Evolutionary conservation across 2,329 filamentous ascomycete species (phyloP), one percentile per base, ranked within the genome.

Genomic region (Apiospora rasikravindrae): DNA sequence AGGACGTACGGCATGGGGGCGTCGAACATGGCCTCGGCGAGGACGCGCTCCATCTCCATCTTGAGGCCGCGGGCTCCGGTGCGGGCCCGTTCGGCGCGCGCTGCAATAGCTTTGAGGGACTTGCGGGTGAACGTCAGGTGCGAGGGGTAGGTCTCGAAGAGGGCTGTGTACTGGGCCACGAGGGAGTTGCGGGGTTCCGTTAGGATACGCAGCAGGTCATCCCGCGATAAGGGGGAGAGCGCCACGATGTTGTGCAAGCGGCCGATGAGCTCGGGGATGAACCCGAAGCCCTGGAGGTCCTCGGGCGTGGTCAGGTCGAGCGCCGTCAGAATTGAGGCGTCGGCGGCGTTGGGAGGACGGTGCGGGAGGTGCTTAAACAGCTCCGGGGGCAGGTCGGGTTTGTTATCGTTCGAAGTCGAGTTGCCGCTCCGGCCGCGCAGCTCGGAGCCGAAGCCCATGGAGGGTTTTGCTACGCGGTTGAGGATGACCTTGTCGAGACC

Each of bases 201-300:
- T 51, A 99, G 87, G 74, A 99, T 96, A 70, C 95, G 91, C 70
- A 96, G 90, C 16, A 99, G 90, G 73, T 92, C 89, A 33, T 86
- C 80, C 19, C 87, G 84, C 1, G 89, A 89, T 0, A 99, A 87
- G 0, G 94, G 91, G 19, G 94, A 92, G 0, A 99, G 88, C 0
- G 96, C 94, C 73, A 94, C 95, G 68, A 95, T 93, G 72, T 98
- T 94, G 70, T 97, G 96, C 67, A 99, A 91, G 24, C 96, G 93
- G n/a, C 96, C 96, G 70, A 98, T 93, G n/a, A 98, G 87, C 83
- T 98, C 95, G 0, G 95, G 95, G 70, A 98, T 98, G 79, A 98
- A 94, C 19, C 95, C 96, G 78, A 95, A 98, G 61, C 88, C 89
- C 81, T 97, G 94, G 1, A 97, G 85, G 77, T 97, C 93, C 14